These are phyloP conservation scores for Fusarium gaditjirri DNA, from an alignment of 2,329 filamentous ascomycete genomes.

Conservation along the genomic window DNA sequence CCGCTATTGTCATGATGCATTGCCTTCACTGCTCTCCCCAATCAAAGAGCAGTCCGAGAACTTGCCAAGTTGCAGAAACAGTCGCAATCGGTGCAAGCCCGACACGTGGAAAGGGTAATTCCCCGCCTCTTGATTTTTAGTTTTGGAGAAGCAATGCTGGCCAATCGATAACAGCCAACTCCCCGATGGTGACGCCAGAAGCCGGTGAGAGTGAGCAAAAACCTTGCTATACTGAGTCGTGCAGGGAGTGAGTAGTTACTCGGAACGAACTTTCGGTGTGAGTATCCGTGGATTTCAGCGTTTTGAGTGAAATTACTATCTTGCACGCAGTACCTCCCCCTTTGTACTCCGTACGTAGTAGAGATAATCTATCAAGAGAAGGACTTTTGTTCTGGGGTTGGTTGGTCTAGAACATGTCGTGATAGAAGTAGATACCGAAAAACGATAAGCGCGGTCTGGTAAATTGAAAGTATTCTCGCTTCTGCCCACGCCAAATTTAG, in stretches of 20 bases:
- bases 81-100: constrained; percentile 4
- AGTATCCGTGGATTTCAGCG: neutral
- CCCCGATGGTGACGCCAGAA: constrained; percentile 17
- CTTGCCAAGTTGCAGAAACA: constrained; percentile 9
- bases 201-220: neutral
- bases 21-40: neutral
- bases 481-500: constrained; percentile 29
- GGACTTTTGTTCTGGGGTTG: neutral
- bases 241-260: neutral
- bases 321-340: neutral
- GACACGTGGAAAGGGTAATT: constrained; percentile 30
- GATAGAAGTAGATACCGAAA: constrained; percentile 3
- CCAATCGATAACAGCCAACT: constrained; percentile 23
- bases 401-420: constrained; percentile 3
- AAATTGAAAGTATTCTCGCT: constrained; percentile 28
- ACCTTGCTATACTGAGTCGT: constrained; percentile 16
- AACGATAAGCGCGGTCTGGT: constrained; percentile 3
- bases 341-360: neutral
- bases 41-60: neutral
- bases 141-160: constrained; percentile 1
- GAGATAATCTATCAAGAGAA: neutral
- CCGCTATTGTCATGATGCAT: neutral
- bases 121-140: constrained; percentile 28
- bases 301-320: neutral
- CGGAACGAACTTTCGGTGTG: neutral